These are phyloP conservation scores for Claviceps capensis DNA, from an alignment of 2,329 filamentous ascomycete genomes.

Conservation along the genomic window DNA sequence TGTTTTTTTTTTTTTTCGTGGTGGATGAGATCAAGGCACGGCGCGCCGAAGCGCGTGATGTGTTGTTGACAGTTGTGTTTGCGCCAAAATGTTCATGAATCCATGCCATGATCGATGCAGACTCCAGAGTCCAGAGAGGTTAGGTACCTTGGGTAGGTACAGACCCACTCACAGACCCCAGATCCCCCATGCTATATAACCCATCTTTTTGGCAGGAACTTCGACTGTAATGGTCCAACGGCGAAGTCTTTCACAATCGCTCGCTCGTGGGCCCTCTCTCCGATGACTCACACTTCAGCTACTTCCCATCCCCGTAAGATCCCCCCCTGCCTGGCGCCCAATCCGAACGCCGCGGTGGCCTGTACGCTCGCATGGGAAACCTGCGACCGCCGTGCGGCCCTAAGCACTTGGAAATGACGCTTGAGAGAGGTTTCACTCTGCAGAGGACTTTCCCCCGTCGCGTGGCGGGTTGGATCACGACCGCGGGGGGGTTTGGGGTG, in stretches of 20 bases:
- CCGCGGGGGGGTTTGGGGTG: constrained; percentile 45
- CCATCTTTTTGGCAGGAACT: constrained; percentile 2
- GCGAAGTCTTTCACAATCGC: constrained; percentile 41
- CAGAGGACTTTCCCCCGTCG: constrained; percentile 58
- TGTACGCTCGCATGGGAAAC: constrained; percentile 53
- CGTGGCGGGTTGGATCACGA: constrained; percentile 58
- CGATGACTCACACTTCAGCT: constrained; percentile 13
- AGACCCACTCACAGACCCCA: neutral
- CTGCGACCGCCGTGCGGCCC: constrained; percentile 45
- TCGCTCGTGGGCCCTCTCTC: constrained; percentile 14
- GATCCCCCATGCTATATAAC: constrained; percentile 10
- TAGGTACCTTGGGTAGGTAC: neutral
- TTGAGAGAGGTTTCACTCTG: constrained; percentile 62
- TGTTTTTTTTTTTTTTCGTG: neutral
- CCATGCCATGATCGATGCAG: neutral
- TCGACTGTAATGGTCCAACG: constrained; percentile 51
- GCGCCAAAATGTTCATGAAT: no score
- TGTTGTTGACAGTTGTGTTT: no score
- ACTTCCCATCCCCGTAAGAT: constrained; percentile 42
- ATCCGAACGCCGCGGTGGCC: constrained; percentile 54
- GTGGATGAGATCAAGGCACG: neutral
- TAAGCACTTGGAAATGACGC: constrained; percentile 55
- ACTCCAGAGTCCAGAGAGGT: neutral
- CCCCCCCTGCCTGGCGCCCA: constrained; percentile 45
- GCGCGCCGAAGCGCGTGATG: neutral